Base-by-base conservation (phyloP, 192 early-diverging fungal species). In the Podila minutissima region DNA sequence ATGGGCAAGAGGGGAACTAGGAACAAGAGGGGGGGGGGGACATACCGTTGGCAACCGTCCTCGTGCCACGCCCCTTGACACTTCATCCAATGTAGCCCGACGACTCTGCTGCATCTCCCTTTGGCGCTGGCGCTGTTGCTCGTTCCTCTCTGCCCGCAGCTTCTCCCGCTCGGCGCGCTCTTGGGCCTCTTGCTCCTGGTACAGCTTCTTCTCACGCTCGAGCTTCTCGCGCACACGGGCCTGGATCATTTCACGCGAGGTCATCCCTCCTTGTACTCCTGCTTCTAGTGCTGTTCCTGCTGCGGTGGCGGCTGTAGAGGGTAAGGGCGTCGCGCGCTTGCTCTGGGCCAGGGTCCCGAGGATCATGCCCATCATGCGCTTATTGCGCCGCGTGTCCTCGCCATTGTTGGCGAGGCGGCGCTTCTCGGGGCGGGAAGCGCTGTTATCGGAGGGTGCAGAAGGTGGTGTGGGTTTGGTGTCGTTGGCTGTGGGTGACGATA, bases 311-410 rank as follows among this genome's bases (percentile, higher is more conserved):
- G 59, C 32, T 57, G 22, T 20, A 67, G 64, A 55, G 53, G 53
- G 24, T 26, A 26, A 20, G 9, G 53, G 20, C 8, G 53, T 55
- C 17, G 12, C 20, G 17, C 64, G 64, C 49, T 81, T 81, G 60
- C 72, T 73, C 31, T 73, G 71, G 0, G 66, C 58, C 26, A 81
- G 64, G 11, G 77, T 81, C 15, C 77, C 77, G 4, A 81, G 48
- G 24, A 81, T 73, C 77, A 81, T 73, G 4, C 77, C 77, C 77
- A 81, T 81, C 71, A 81, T 81, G 4, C 77, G 66, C 15, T 66
- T 59, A 11, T 67, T 67, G 32, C 77, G 77, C 37, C 59, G 59
- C 15, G 60, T 51, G 60, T 81, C 71, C 29, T 81, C 77, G 33
- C 24, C 69, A 19, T 60, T 67, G 62, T 62, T 53, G 33, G 51